Evolutionary conservation across 2,329 filamentous ascomycete species (phyloP), one percentile per base, ranked within the genome.

Genomic region (Fusarium udum): DNA sequence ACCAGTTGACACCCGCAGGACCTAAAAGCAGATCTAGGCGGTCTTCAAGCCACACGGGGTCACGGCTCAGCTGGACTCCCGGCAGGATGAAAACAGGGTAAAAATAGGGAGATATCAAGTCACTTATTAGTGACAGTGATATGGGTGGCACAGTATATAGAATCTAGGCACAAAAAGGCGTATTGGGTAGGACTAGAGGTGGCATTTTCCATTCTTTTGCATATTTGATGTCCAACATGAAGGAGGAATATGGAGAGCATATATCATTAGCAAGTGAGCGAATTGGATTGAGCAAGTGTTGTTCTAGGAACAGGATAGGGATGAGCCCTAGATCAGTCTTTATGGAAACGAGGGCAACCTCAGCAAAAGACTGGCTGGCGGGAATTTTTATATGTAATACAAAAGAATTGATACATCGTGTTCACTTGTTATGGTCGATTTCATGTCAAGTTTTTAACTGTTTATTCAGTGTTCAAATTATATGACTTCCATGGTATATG

Each of bases 301-400:
- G 48, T 48, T 58, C 59, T 55, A 65, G 20, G 42, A 59, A 12
- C 45, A 51, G 32, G 52, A 56, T 24, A 45, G 28, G 59, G 46
- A 43, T 42, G 34, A 43, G 31, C n/a, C 51, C 52, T 56, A 49
- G 61, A 60, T 42, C 72, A 69, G 60, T 65, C 46, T 72, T 74
- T 57, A 53, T 51, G 32, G 31, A 69, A 42, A 53, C 24, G 57
- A 65, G 52, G 64, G 71, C 59, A 49, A 59, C 59, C 42, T 62
- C 62, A 46, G 58, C 43, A 55, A 59, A 39, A 59, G 51, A 52
- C 51, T 39, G 61, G 49, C 59, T 49, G 58, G 45, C 18, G 61
- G 43, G 43, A 42, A n/a, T 61, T 74, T 46, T 46, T 69, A 69
- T 75, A 72, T 74, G 72, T 74, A 75, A 69, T 72, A 69, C 58